Evolutionary conservation across 78 protist genomes (phyloP), one percentile per base, ranked within the genome.

Genomic region (Dictyostelium purpureum): DNA sequence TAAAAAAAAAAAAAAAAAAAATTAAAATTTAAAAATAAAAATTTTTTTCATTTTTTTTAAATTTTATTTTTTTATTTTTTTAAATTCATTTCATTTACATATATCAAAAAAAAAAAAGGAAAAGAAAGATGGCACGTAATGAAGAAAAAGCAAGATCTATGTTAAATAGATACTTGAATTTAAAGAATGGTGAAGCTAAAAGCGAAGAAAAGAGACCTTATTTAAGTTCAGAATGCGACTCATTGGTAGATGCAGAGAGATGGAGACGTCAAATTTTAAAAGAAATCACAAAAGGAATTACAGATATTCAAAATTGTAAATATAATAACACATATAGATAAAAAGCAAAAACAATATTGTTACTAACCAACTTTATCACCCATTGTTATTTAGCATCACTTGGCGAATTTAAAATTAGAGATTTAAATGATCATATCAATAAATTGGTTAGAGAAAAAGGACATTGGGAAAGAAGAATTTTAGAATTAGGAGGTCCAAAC

Each of bases 361-460:
- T 78, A 37, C n/a, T 12, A 18, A n/a, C 14, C 2, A 37, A 0
- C 35, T 42, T 77, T 16, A 40, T 12, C 12, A 14, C 7, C 7
- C 12, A 47, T 2, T 47, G 6, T 59, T 59, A 31, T 12, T 4
- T 80, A 95, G 33, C 40, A 49, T 83, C 96, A 38, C 95, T 99
- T 31, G 99, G 97, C 0, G 99, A 98, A 92, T 95, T 42, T 81
- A 45, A 63, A 79, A 95, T 96, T 21, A 96, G 99, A 38, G 99
- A 99, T 54, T 67, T 99, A 47, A 99, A 99, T 79, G 99, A 99
- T 79, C 95, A 96, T 47, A 98, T 99, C 88, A 99, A 99, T 95
- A 93, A 93, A 52, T 91, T 96, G 10, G 14, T 97, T 12, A 77
- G 99, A 1, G 98, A 97, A 51, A 97, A 97, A 47, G 24, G 89